Percentiles rank a stretch among this genome's conserved stretches.
phyloP scores from a whole-genome alignment of 1,284 basidiomycete species.

The Meira nashicola region DNA sequence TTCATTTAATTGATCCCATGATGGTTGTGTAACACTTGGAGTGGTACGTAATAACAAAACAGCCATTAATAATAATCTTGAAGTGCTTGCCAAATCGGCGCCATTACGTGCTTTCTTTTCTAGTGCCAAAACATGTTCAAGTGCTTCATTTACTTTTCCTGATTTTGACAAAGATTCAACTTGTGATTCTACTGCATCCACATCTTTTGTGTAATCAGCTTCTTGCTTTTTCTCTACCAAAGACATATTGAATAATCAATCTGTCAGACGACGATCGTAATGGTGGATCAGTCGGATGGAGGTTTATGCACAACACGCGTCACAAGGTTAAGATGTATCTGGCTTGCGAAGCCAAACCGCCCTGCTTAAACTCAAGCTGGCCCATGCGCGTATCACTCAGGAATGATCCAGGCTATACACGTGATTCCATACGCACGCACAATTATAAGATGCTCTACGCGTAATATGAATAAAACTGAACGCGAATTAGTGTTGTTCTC shows the following conservation, averaged over 20 bases:
- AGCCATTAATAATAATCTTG: constrained; percentile 70
- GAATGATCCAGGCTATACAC: too few relatives aligned
- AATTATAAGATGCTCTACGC: too few relatives aligned
- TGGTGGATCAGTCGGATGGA: too few relatives aligned
- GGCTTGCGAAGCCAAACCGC: too few relatives aligned
- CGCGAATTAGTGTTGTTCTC: too few relatives aligned
- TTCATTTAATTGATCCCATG: constrained; percentile 36
- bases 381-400: too few relatives aligned
- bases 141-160: constrained; percentile 73
- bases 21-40: constrained; percentile 24
- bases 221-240: constrained; percentile 57
- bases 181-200: constrained; percentile 48
- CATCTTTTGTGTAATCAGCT: constrained; percentile 55
- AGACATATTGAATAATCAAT: constrained; percentile 7
- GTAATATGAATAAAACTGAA: too few relatives aligned
- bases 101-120: constrained; percentile 98
- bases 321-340: too few relatives aligned
- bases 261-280: too few relatives aligned
- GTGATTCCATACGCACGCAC: too few relatives aligned
- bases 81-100: constrained; percentile 84
- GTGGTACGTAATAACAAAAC: constrained; percentile 55
- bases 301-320: too few relatives aligned
- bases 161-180: constrained; percentile 57
- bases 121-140: constrained; percentile 81
- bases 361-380: too few relatives aligned